Base-by-base conservation (phyloP, 805 yeast genomes). In the Torulaspora microellipsoides region DNA sequence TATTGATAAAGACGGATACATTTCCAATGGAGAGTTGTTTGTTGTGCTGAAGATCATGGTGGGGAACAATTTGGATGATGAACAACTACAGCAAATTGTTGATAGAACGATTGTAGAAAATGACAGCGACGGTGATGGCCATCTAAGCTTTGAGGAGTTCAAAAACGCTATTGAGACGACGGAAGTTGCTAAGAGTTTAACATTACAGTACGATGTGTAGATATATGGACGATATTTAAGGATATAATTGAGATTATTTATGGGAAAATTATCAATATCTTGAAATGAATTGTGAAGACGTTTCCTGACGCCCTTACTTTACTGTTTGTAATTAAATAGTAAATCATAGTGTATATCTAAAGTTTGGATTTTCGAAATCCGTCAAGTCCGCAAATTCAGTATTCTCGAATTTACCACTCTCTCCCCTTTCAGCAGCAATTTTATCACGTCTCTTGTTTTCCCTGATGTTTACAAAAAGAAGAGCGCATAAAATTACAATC, bases 1-100 rank as follows among this genome's bases (percentile, higher is more conserved):
- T 61, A 88, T 93, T 50, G 99, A 93, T 65, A 75, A 88, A 43
- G 99, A 93, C 62, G 99, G 99, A 0, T 89, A 60, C 61, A 87
- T 93, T 30, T 90, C 97, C 2, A 91, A 91, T 60, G 99, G 99
- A 17, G 99, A 93, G 66, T 66, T 93, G 44, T 93, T 83, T 58
- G 73, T 91, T 32, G 98, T 93, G 32, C 71, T 93, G 68, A 86
- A 93, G 66, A 85, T 87, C 78, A 93, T 93, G 99, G 99, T 95
- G 23, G 99, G 98, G 1, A 83, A 80, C 54, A 89, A 93, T 58
- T 68, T 95, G 45, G 83, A 80, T 49, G 95, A 86, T 46, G 80
- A 78, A 23, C 96, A 93, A 58, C 73, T 93, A 43, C 99, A 93
- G 64, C 98, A 95, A 65, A 78, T 93, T 41, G 97, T 91, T n/a